phyloP scores from a whole-genome alignment of 805 yeast species.

The Nakazawaea laoshanensis region DNA sequence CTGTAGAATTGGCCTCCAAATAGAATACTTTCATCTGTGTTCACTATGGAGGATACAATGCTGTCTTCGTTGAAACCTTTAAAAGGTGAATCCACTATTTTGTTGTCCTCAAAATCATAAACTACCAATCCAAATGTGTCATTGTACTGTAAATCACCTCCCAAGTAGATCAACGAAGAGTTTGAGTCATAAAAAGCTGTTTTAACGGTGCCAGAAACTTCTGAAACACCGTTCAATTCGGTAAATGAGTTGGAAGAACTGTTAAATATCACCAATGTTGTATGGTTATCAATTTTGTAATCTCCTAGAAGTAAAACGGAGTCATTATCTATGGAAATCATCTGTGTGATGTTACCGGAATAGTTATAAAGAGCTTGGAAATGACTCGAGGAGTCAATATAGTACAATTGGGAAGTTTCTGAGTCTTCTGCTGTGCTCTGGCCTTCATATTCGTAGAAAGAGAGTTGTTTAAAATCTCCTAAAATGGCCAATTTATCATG shows the following conservation, averaged over 20 bases:
- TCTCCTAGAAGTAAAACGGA: slow-evolving; percentile 5
- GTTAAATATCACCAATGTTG: slow-evolving; percentile 7
- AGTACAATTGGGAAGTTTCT: not conserved
- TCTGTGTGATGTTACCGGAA: slow-evolving; percentile 3
- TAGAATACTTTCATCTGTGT: slow-evolving; percentile 40
- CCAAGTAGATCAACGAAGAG: slow-evolving; percentile 53
- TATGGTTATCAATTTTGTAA: slow-evolving; percentile 1
- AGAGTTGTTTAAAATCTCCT: slow-evolving; percentile 8
- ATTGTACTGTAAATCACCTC: slow-evolving; percentile 63
- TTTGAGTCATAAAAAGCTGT: slow-evolving; percentile 40
- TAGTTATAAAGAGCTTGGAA: slow-evolving; percentile 4
- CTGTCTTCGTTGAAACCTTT: slow-evolving; percentile 65
- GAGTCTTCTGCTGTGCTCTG: slow-evolving; percentile 1
- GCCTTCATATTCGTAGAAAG: slow-evolving; percentile 8
- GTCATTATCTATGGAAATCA: not conserved
- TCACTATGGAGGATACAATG: slow-evolving; percentile 51
- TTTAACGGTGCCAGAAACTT: slow-evolving; percentile 30
- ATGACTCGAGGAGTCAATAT: slow-evolving; percentile 2
- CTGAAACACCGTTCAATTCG: slow-evolving; percentile 15
- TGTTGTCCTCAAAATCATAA: slow-evolving; percentile 41
- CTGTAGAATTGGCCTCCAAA: slow-evolving; percentile 75
- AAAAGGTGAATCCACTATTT: slow-evolving; percentile 50
- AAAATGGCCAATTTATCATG: slow-evolving; percentile 6
- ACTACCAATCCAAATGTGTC: slow-evolving; percentile 49
- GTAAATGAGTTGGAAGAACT: slow-evolving; percentile 1